Conservation (phyloP, 2,329 filamentous ascomycete species). For the Piedraia hortae region DNA sequence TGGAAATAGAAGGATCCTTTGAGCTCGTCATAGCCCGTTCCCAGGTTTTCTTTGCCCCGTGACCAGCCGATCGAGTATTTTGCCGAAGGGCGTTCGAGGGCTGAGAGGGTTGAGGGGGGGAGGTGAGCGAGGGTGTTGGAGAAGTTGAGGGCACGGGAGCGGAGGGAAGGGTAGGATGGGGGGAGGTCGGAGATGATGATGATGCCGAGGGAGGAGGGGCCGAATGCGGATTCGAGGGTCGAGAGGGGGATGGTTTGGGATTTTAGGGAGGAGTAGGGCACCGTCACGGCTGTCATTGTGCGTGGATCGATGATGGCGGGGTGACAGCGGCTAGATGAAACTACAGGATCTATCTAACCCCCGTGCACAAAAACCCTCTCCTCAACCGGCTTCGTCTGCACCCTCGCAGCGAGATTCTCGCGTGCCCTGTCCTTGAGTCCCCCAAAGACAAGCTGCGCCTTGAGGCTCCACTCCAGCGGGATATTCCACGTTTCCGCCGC, state of each 20-base stretch:
- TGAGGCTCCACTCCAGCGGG: conserved; percentile 45
- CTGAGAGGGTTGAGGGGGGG: conserved; percentile 64
- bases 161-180: conserved; percentile 38
- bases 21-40: conserved; percentile 50
- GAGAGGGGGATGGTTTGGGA: conserved; percentile 33
- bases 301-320: no score
- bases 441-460: conserved; percentile 58
- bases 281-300: no score
- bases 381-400: conserved; percentile 7
- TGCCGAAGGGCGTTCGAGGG: conserved; percentile 30
- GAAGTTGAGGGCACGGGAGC: conserved; percentile 53
- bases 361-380: conserved; percentile 10
- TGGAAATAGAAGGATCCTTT: conserved; percentile 73
- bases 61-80: conserved; percentile 48
- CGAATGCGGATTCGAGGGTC: conserved; percentile 54
- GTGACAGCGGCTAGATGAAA: no score
- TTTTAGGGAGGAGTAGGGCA: no score
- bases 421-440: conserved; percentile 19
- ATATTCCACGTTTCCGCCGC: conserved; percentile 42
- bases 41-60: conserved; percentile 53
- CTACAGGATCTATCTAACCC: no score
- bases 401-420: conserved; percentile 7
- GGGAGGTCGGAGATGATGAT: conserved; percentile 78
- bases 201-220: conserved; percentile 70
- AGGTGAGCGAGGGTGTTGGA: conserved; percentile 73